phyloP scores from a whole-genome alignment of 75 land plant genomes.

The Cryptomeria japonica region DNA sequence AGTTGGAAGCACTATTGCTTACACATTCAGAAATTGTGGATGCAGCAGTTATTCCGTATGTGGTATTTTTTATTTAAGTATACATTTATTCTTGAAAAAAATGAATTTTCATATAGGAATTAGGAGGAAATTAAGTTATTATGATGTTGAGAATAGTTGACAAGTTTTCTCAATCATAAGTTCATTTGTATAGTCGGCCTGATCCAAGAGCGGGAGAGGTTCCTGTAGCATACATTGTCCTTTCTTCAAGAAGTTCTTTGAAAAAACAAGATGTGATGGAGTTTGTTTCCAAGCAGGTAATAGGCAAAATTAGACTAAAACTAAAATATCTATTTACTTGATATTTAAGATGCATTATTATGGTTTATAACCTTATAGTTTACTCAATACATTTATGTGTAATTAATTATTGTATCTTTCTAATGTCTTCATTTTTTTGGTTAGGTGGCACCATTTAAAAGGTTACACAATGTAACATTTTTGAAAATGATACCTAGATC shows the following conservation, averaged over 20 bases:
- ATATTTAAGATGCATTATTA: neutral
- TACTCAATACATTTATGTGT: neutral
- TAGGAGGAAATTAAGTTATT: neutral
- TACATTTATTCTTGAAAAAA: neutral
- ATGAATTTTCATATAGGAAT: neutral
- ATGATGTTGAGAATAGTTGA: neutral
- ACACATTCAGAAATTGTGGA: conserved; percentile 33
- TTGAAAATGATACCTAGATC: conserved; percentile 71
- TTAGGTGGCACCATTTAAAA: conserved; percentile 85
- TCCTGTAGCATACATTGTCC: conserved; percentile 84
- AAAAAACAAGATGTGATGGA: conserved; percentile 50
- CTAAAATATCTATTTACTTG: neutral
- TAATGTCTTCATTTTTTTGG: neutral
- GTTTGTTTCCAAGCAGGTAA: conserved; percentile 81
- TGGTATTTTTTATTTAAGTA: neutral
- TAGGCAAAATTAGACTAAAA: neutral
- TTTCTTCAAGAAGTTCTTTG: conserved; percentile 41
- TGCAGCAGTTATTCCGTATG: conserved; percentile 37
- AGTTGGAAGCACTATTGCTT: conserved; percentile 33
- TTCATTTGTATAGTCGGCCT: conserved; percentile 36
- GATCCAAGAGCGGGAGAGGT: conserved; percentile 85
- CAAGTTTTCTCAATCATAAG: neutral
- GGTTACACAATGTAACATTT: conserved; percentile 60
- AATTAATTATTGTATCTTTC: neutral
- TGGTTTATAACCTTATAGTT: neutral